A percentile compares a stretch with the other conserved stretches of the same genome.
Evolutionary conservation across 805 yeast genomes (phyloP).

Genomic region (Saturnispora silvae): DNA sequence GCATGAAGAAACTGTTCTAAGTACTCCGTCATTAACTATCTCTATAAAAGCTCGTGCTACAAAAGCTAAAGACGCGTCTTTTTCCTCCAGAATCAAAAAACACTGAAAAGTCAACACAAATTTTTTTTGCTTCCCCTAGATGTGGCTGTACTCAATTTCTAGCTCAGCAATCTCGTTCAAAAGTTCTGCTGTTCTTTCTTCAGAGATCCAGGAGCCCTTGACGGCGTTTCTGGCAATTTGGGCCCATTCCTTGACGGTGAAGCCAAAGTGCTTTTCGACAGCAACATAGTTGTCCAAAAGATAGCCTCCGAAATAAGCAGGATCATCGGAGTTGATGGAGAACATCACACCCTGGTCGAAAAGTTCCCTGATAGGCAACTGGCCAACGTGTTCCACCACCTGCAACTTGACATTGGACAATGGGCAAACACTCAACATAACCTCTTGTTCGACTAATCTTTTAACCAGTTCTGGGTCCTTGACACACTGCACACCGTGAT

Average conservation of each 20-base stretch:
- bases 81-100: too few species aligned
- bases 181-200: conserved; percentile 41
- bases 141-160: conserved; percentile 18
- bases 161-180: conserved; percentile 34
- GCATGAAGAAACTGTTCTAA: too few species aligned
- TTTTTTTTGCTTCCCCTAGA: too few species aligned
- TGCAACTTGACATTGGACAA: conserved; percentile 66
- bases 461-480: conserved; percentile 44
- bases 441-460: conserved; percentile 43
- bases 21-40: too few species aligned
- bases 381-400: conserved; percentile 56
- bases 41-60: too few species aligned
- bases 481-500: conserved; percentile 66
- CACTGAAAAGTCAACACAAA: too few species aligned
- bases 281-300: conserved; percentile 63
- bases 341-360: conserved; percentile 57
- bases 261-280: conserved; percentile 57
- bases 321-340: conserved; percentile 70
- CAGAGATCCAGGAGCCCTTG: conserved; percentile 62
- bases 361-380: conserved; percentile 55
- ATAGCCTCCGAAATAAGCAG: conserved; percentile 81
- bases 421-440: conserved; percentile 66
- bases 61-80: too few species aligned
- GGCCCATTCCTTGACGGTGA: conserved; percentile 51
- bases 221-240: conserved; percentile 55